Evolutionary conservation across 2,329 filamentous ascomycete species (phyloP).

Genomic region (Chaetomium strumarium): DNA sequence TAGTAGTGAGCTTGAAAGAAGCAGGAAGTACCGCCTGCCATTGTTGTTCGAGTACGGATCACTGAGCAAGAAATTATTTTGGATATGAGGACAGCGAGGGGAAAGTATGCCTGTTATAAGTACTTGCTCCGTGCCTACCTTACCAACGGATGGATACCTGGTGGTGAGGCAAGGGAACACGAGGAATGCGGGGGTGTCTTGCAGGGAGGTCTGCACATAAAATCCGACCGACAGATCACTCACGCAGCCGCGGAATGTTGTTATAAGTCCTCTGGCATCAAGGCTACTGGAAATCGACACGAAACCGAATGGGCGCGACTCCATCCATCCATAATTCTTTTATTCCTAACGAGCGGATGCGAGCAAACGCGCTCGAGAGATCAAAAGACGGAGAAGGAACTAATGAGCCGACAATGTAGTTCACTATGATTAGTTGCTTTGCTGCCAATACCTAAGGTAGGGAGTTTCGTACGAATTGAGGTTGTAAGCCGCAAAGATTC

Average conservation of each 20-base stretch:
- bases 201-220: neutral
- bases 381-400: too few species aligned
- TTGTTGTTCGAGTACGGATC: neutral
- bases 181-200: conserved; percentile 1
- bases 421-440: too few species aligned
- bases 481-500: neutral
- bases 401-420: too few species aligned
- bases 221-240: neutral
- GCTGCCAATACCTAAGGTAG: neutral
- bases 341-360: neutral
- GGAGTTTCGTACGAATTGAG: too few species aligned
- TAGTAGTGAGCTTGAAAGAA: too few species aligned
- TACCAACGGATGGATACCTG: neutral
- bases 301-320: neutral
- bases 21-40: neutral
- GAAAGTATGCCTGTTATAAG: neutral
- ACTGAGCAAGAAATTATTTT: neutral
- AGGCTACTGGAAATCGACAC: neutral
- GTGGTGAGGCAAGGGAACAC: neutral
- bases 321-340: too few species aligned
- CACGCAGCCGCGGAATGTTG: neutral
- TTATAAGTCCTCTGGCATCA: neutral
- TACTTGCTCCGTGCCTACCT: neutral
- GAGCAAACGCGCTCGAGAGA: too few species aligned
- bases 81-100: neutral